Conservation (phyloP, 2,329 filamentous ascomycete genomes). For the Neocatenulostroma microsporum region DNA sequence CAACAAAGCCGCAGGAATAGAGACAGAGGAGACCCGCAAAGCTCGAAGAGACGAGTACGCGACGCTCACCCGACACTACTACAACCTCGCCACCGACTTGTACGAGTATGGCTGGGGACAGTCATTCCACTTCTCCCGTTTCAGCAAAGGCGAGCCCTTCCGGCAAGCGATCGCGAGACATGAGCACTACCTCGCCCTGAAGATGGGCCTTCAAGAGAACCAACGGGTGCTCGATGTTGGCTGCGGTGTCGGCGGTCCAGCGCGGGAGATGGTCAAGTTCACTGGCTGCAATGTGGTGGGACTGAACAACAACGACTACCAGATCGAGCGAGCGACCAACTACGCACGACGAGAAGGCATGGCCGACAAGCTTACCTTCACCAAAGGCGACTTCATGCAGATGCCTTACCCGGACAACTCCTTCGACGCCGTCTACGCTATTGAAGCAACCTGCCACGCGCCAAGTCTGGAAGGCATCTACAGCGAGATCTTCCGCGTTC, state of each 20-base stretch:
- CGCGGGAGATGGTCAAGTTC: conserved; percentile 94
- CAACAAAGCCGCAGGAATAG: conserved; percentile 66
- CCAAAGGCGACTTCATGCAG: conserved; percentile 99
- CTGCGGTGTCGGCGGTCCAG: conserved; percentile 92
- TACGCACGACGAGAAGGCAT: conserved; percentile 80
- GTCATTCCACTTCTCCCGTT: conserved; percentile 97
- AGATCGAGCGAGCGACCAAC: conserved; percentile 83
- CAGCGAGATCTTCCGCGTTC: conserved; percentile 83
- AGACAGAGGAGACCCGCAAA: conserved; percentile 76
- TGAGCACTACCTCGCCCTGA: conserved; percentile 92
- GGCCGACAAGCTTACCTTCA: conserved; percentile 69
- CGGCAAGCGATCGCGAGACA: conserved; percentile 88
- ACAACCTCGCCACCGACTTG: conserved; percentile 27
- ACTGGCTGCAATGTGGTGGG: conserved; percentile 81
- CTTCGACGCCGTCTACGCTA: conserved; percentile 94
- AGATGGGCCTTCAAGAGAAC: conserved; percentile 74
- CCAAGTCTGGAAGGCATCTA: conserved; percentile 88
- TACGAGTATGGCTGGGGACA: conserved; percentile 88
- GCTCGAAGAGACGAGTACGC: conserved; percentile 78
- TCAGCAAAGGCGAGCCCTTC: conserved; percentile 78
- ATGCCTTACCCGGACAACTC: conserved; percentile 88
- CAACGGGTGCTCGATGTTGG: conserved; percentile 94
- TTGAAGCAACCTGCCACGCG: conserved; percentile 94
- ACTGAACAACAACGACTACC: conserved; percentile 99
- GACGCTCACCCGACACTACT: conserved; percentile 80